Conservation (phyloP, 192 early-diverging fungal species). For the Backusella tuberculispora region DNA sequence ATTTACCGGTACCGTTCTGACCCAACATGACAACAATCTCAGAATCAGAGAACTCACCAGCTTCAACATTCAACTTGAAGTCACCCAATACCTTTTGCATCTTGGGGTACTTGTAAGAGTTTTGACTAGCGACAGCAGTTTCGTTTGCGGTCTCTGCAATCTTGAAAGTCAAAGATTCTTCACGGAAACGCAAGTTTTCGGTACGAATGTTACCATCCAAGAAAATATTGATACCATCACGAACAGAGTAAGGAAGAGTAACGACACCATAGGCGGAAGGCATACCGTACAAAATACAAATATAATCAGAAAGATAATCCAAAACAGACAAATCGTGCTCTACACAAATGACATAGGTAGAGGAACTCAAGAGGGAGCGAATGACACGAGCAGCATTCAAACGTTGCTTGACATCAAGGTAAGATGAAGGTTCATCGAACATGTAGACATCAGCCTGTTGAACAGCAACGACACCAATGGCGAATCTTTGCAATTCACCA, state of each 20-base stretch:
- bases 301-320: slow-evolving; percentile 97
- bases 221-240: slow-evolving; percentile 99
- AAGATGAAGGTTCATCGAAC: slow-evolving; percentile 99
- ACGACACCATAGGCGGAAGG: slow-evolving; percentile 97
- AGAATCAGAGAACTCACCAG: slow-evolving; percentile 92
- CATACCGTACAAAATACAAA: slow-evolving; percentile 98
- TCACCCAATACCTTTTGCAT: slow-evolving; percentile 87
- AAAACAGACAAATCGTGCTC: slow-evolving; percentile 99
- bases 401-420: slow-evolving; percentile 99
- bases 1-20: slow-evolving; percentile 98
- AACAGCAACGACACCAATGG: slow-evolving; percentile 85
- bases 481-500: slow-evolving; percentile 98
- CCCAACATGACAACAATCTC: slow-evolving; percentile 98
- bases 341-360: slow-evolving; percentile 90
- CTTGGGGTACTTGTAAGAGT: slow-evolving; percentile 82
- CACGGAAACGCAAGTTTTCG: slow-evolving; percentile 98
- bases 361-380: slow-evolving; percentile 73
- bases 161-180: slow-evolving; percentile 92
- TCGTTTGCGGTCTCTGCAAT: slow-evolving; percentile 92
- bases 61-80: slow-evolving; percentile 78
- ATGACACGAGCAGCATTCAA: slow-evolving; percentile 94
- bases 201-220: slow-evolving; percentile 96
- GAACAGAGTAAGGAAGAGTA: slow-evolving; percentile 94
- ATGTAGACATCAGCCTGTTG: slow-evolving; percentile 94
- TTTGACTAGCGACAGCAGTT: slow-evolving; percentile 60